phyloP scores from a whole-genome alignment of 2,329 filamentous ascomycete genomes.

The Penicillium thymicola region DNA sequence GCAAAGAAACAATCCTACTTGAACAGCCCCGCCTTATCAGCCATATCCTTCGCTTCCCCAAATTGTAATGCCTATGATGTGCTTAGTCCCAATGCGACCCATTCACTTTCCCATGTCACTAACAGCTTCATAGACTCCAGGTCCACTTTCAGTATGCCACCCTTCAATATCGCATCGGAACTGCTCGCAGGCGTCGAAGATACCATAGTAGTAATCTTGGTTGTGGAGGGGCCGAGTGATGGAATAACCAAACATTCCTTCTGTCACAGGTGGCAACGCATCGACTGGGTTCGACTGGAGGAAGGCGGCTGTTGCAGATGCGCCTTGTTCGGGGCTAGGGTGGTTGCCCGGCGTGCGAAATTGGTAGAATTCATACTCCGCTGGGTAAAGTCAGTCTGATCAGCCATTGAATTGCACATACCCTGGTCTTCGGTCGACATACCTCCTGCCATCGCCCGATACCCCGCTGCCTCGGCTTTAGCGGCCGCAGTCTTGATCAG shows the following conservation, averaged over 20 bases:
- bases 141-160: conserved; percentile 93
- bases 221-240: conserved; percentile 83
- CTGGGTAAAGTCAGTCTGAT: conserved; percentile 44
- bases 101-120: conserved; percentile 20
- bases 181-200: conserved; percentile 74
- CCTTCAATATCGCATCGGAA: conserved; percentile 84
- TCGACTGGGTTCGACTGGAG: conserved; percentile 69
- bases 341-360: conserved; percentile 64
- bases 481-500: conserved; percentile 66
- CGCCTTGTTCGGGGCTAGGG: conserved; percentile 54
- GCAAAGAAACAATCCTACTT: conserved; percentile 54
- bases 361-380: conserved; percentile 94
- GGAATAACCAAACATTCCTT: conserved; percentile 96
- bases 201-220: conserved; percentile 85
- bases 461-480: conserved; percentile 66
- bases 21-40: conserved; percentile 86
- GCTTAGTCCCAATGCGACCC: conserved; percentile 18
- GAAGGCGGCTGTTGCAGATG: conserved; percentile 69
- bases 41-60: conserved; percentile 82
- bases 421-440: conserved; percentile 32
- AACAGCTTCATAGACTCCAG: conserved; percentile 90
- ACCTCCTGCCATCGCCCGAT: conserved; percentile 87
- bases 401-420: conserved; percentile 7
- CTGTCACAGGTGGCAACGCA: conserved; percentile 73
- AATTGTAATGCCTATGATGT: conserved; percentile 69